Evolutionary conservation across 208 protist genomes (phyloP), one percentile per base, ranked within the genome.

Genomic region (Trypanosoma platydactyli): DNA sequence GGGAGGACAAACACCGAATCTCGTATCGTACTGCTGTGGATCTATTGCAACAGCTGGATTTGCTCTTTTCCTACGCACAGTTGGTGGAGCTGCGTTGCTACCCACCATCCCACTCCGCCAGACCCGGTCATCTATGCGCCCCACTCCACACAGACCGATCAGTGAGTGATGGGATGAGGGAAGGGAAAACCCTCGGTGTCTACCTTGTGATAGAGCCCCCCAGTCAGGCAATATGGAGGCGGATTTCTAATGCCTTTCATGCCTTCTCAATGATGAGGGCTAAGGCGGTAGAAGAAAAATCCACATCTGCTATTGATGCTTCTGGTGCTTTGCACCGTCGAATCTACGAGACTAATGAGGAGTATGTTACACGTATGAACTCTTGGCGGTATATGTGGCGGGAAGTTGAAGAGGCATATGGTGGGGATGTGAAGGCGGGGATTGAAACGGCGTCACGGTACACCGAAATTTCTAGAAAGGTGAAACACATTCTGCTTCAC

Each of bases 181-280:
- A 45, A 1, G 60, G 68, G 25, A 22, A 45, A 22, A 68, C 54
- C 20, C 62, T 79, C 25, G 74, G 74, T 42, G 63, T 64, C 0
- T 79, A 79, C 65, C 62, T 79, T 41, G 2, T 64, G 7, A 30
- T 79, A 13, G 74, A 79, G 50, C 46, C 55, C 5, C 74, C 74
- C 20, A 16, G 30, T 0, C 41, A 25, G 2, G 74, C 74, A 18
- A 71, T 79, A 49, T 55, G 24, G 38, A 42, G 74, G 41, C n/a
- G 64, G 40, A 50, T 76, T 33, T 24, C 1, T 4, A 25, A 27
- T 27, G 42, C 48, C 1, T 64, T 65, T 61, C 12, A 12, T 0
- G 56, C 30, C 3, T 58, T 64, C 22, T 46, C 68, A 1, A 24
- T 45, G 25, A 9, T 35, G 45, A 35, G 25, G 22, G 18, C n/a